Percentiles rank a stretch among this genome's conserved stretches.
These are phyloP conservation scores for Marasmius sp. DNA, from an alignment of 1,284 basidiomycete genomes.

Conservation along the genomic window DNA sequence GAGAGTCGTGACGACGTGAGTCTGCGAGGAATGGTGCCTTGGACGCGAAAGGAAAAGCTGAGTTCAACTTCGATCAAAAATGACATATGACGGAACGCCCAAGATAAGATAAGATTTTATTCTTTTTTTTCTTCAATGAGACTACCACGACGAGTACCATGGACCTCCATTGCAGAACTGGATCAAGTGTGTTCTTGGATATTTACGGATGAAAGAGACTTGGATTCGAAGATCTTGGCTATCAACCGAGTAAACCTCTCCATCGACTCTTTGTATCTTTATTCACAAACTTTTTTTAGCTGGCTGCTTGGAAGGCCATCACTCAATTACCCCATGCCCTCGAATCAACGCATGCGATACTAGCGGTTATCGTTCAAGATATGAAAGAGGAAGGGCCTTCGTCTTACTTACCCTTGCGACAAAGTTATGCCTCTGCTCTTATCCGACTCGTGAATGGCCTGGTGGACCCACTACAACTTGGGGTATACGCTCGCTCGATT, in stretches of 20 bases:
- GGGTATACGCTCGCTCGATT: slow-evolving; percentile 87
- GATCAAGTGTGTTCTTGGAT: slow-evolving; percentile 83
- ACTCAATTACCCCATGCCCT: slow-evolving; percentile 73
- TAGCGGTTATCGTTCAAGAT: slow-evolving; percentile 63
- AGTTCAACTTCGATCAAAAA: not conserved
- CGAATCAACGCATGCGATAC: slow-evolving; percentile 69
- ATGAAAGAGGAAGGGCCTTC: slow-evolving; percentile 21
- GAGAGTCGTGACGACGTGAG: not conserved
- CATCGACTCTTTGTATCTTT: slow-evolving; percentile 9
- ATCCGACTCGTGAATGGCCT: slow-evolving; percentile 92
- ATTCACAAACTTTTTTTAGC: slow-evolving; percentile 38
- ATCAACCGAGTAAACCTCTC: slow-evolving; percentile 59
- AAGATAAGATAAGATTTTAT: slow-evolving; percentile 7
- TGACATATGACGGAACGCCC: not conserved
- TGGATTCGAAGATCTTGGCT: slow-evolving; percentile 56
- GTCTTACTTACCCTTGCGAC: slow-evolving; percentile 51
- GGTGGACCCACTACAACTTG: slow-evolving; percentile 91
- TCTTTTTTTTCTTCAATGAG: slow-evolving; percentile 48
- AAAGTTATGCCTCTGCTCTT: slow-evolving; percentile 76
- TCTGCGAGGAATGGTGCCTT: not conserved
- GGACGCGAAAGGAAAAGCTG: not conserved
- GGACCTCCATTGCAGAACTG: slow-evolving; percentile 74
- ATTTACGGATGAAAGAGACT: slow-evolving; percentile 67
- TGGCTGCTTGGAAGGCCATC: slow-evolving; percentile 74
- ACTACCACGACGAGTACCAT: slow-evolving; percentile 82